phyloP scores from a whole-genome alignment of 2,329 filamentous ascomycete genomes.

The Alternaria sp. region DNA sequence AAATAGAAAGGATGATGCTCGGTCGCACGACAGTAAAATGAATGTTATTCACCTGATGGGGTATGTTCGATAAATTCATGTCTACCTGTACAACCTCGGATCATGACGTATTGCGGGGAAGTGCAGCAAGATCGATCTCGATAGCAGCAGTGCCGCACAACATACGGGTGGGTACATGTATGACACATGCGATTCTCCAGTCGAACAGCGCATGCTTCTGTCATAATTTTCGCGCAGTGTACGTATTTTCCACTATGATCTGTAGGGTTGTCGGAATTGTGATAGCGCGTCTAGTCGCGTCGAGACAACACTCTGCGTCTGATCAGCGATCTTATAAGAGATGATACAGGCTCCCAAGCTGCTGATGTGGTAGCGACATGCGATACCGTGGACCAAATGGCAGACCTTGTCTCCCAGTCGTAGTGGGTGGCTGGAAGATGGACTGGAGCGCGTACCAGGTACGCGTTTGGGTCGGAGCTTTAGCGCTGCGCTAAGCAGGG shows the following conservation, averaged over 20 bases:
- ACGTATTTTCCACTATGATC: not conserved
- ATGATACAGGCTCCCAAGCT: not conserved
- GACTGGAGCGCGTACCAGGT: not conserved
- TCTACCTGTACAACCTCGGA: slow-evolving; percentile 13
- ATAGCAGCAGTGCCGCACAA: not conserved
- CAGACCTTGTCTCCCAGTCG: too few relatives aligned
- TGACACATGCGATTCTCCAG: not conserved
- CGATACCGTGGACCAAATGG: not conserved
- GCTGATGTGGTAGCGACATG: not conserved
- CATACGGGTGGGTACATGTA: not conserved
- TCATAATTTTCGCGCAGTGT: not conserved
- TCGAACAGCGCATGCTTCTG: not conserved
- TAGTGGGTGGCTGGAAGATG: not conserved
- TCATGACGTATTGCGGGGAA: slow-evolving; percentile 28
- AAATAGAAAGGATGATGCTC: not conserved
- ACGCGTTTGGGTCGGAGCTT: not conserved
- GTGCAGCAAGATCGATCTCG: not conserved
- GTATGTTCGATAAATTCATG: not conserved
- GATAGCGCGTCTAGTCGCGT: not conserved
- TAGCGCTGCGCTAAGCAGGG: not conserved
- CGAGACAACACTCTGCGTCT: not conserved
- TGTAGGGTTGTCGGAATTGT: not conserved
- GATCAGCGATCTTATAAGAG: too few relatives aligned
- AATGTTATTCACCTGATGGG: not conserved
- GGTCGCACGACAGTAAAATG: not conserved